phyloP scores from a whole-genome alignment of 805 yeast species.

The Wickerhamomyces chaumierensis region DNA sequence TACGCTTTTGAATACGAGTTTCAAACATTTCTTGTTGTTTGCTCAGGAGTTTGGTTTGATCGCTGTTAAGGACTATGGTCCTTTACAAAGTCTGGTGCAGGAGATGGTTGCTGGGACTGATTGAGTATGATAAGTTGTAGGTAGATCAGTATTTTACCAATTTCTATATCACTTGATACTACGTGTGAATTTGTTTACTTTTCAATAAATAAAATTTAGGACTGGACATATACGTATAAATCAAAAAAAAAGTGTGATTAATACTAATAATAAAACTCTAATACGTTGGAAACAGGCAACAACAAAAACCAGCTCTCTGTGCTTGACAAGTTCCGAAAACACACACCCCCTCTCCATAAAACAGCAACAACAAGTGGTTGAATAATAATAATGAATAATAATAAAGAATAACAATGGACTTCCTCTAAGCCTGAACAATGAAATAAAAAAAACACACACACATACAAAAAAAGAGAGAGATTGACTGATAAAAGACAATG shows the following conservation, averaged over 20 bases:
- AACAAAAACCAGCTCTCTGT: no score
- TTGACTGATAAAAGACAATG: background rate
- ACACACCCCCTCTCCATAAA: background rate
- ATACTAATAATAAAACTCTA: background rate
- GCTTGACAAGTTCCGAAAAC: background rate
- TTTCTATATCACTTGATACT: no score
- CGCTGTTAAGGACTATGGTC: conserved; percentile 79
- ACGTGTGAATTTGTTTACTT: background rate
- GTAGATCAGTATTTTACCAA: no score
- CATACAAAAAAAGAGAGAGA: no score
- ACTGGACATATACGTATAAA: background rate
- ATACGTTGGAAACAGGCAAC: background rate
- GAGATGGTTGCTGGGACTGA: conserved; percentile 17
- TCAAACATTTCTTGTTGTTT: conserved; percentile 87
- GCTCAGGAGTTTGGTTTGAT: conserved; percentile 75
- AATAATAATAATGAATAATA: background rate
- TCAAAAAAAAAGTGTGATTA: no score
- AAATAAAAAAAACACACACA: no score
- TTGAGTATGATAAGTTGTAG: no score
- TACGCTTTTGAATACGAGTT: conserved; percentile 84
- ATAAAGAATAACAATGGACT: no score
- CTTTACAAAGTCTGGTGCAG: conserved; percentile 70
- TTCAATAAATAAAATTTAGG: background rate
- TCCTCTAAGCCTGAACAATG: background rate
- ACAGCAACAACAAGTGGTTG: no score